Conservation (phyloP, 805 yeast species). For the Tetrapisispora taiwanensis region DNA sequence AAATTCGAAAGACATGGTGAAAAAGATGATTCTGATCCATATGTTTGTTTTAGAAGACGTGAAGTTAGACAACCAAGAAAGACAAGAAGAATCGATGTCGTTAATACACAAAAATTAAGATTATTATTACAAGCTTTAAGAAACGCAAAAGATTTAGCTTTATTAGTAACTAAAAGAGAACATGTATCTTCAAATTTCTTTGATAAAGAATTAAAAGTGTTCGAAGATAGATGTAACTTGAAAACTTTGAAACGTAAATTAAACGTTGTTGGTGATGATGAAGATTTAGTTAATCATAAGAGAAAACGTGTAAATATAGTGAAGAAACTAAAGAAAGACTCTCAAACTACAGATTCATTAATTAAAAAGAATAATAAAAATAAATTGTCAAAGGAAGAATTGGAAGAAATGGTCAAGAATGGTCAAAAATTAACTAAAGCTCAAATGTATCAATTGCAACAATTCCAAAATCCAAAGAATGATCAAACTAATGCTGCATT, state of each 20-base stretch:
- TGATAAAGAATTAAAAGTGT: slow-evolving; percentile 54
- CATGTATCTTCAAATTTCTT: slow-evolving; percentile 43
- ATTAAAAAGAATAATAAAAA: slow-evolving; percentile 10
- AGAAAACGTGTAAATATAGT: slow-evolving; percentile 34
- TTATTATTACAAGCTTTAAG: slow-evolving; percentile 65
- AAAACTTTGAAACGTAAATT: slow-evolving; percentile 66
- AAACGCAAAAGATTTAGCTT: slow-evolving; percentile 59
- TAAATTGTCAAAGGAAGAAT: slow-evolving; percentile 10
- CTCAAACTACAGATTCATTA: slow-evolving; percentile 17
- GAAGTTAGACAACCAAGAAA: slow-evolving; percentile 93
- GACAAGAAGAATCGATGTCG: slow-evolving; percentile 87
- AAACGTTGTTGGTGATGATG: slow-evolving; percentile 76
- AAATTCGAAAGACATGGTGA: slow-evolving; percentile 81
- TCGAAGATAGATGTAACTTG: slow-evolving; percentile 60
- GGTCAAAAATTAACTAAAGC: slow-evolving; percentile 19
- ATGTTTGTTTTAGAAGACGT: slow-evolving; percentile 89
- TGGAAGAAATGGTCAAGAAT: slow-evolving; percentile 14
- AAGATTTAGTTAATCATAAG: slow-evolving; percentile 69
- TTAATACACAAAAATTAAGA: slow-evolving; percentile 76
- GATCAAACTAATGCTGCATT: slow-evolving; percentile 1
- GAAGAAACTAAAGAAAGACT: slow-evolving; percentile 12
- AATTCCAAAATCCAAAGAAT: slow-evolving; percentile 11
- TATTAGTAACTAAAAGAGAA: slow-evolving; percentile 62
- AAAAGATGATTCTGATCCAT: slow-evolving; percentile 90
- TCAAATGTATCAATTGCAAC: slow-evolving; percentile 16